These are phyloP conservation scores for Chondrus crispus DNA, from an alignment of 23 red algal genomes.

Conservation along the genomic window DNA sequence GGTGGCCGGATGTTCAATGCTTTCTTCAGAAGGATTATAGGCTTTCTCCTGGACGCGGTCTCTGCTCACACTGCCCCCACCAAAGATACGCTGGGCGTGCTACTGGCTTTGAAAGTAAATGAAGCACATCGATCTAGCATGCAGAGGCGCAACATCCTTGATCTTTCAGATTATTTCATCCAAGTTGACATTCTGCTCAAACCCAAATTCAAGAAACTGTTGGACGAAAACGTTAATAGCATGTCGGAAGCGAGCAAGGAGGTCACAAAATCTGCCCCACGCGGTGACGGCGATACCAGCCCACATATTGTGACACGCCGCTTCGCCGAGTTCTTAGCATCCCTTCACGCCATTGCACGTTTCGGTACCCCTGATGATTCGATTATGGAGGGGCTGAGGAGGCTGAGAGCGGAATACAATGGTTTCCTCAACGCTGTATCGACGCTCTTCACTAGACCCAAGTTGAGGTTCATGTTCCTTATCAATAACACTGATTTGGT, in stretches of 20 bases:
- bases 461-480: slow-evolving; percentile 70
- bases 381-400: slow-evolving; percentile 61
- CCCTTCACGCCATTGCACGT: slow-evolving; percentile 44
- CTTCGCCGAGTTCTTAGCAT: slow-evolving; percentile 69
- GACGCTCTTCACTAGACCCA: slow-evolving; percentile 51
- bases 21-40: slow-evolving; percentile 59
- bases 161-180: slow-evolving; percentile 73
- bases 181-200: slow-evolving; percentile 75
- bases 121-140: slow-evolving; percentile 61
- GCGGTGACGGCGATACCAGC: slow-evolving; percentile 48
- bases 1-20: slow-evolving; percentile 42
- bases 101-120: slow-evolving; percentile 74
- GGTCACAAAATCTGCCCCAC: slow-evolving; percentile 16
- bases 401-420: slow-evolving; percentile 69
- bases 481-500: slow-evolving; percentile 87
- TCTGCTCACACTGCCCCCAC: slow-evolving; percentile 55
- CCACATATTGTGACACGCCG: slow-evolving; percentile 75
- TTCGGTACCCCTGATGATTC: slow-evolving; percentile 68
- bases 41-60: slow-evolving; percentile 61
- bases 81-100: slow-evolving; percentile 74
- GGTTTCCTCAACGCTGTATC: slow-evolving; percentile 73
- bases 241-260: slow-evolving; percentile 47
- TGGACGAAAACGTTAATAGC: slow-evolving; percentile 66
- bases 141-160: slow-evolving; percentile 66
- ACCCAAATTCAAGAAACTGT: slow-evolving; percentile 76